phyloP scores from a whole-genome alignment of 1,284 basidiomycete genomes.

The Pseudozyma hubeiensis region DNA sequence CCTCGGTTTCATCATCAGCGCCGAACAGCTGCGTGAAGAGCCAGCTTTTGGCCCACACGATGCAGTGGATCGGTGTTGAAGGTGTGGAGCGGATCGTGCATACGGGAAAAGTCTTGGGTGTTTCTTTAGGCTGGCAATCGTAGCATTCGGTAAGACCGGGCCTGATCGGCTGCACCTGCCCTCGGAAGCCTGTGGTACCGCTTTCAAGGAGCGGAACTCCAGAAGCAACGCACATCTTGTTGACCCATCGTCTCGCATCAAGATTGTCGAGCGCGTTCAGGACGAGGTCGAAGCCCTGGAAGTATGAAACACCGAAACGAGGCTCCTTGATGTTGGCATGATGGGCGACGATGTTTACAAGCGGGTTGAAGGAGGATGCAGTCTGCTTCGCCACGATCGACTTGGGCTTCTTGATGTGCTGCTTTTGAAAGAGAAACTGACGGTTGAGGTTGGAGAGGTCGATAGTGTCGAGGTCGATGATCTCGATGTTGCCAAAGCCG shows the following conservation, averaged over 20 bases:
- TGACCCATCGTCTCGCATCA: conserved; percentile 72
- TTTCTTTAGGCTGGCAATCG: conserved; percentile 75
- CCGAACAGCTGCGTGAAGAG: conserved; percentile 75
- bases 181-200: conserved; percentile 94
- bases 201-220: conserved; percentile 92
- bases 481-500: conserved; percentile 90
- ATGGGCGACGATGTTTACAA: conserved; percentile 86
- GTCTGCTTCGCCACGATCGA: conserved; percentile 90
- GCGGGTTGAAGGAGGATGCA: conserved; percentile 90
- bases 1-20: conserved; percentile 49
- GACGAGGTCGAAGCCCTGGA: conserved; percentile 88
- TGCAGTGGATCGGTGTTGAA: conserved; percentile 96
- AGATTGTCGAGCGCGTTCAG: conserved; percentile 94
- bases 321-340: conserved; percentile 96
- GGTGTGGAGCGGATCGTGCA: conserved; percentile 99
- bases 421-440: conserved; percentile 97
- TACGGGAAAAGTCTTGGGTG: conserved; percentile 93
- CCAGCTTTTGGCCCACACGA: conserved; percentile 99
- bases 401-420: conserved; percentile 96
- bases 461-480: conserved; percentile 96
- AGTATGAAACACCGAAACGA: conserved; percentile 90
- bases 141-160: conserved; percentile 62
- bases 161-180: conserved; percentile 70
- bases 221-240: conserved; percentile 95
- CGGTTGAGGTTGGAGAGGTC: conserved; percentile 98